Percentiles rank a stretch among this genome's conserved stretches.
Conservation (phyloP, 73 alveolate species). For the Breviolum minutum region DNA sequence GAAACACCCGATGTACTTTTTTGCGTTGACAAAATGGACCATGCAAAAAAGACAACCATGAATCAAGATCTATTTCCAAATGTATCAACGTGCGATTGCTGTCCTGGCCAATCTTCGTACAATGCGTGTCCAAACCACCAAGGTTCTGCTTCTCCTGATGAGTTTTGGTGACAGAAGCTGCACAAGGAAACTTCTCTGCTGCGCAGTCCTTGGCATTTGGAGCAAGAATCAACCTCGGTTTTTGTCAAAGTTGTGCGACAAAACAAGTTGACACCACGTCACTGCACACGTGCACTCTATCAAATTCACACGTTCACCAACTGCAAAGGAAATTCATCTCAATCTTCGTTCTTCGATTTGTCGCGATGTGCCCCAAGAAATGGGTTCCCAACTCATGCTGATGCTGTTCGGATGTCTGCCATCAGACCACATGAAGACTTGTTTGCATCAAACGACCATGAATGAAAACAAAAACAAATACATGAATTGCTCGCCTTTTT, state of each 20-base stretch:
- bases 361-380: too few species aligned
- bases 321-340: too few species aligned
- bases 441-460: background rate
- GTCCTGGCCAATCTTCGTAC: constrained; percentile 71
- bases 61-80: too few species aligned
- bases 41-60: too few species aligned
- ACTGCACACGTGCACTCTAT: background rate
- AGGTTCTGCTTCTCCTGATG: constrained; percentile 82
- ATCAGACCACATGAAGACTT: background rate
- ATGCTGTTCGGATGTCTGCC: too few species aligned
- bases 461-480: background rate
- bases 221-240: constrained; percentile 52
- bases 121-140: constrained; percentile 71
- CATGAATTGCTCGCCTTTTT: background rate
- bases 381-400: too few species aligned
- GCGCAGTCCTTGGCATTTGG: constrained; percentile 72
- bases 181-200: background rate
- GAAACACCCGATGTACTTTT: background rate
- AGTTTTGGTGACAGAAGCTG: background rate
- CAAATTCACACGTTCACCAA: too few species aligned
- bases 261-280: background rate
- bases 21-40: background rate
- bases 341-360: too few species aligned
- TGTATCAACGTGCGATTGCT: too few species aligned
- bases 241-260: background rate